Conservation (phyloP, 2,329 filamentous ascomycete species). For the Trichoderma polysporum region DNA sequence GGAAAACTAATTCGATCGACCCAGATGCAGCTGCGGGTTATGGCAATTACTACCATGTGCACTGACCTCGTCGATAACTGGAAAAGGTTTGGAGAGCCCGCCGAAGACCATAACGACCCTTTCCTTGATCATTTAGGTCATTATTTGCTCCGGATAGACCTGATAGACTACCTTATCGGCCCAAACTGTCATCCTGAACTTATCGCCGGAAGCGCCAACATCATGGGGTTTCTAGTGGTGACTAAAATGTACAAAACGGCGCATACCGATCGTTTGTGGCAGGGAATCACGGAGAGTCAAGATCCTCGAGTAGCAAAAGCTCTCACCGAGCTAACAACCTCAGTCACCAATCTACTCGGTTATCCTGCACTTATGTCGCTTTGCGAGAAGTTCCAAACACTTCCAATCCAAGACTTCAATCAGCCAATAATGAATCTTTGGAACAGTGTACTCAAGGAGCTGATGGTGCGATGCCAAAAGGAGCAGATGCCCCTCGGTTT, state of each 20-base stretch:
- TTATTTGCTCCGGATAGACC: conserved; percentile 65
- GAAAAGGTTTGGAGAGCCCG: conserved; percentile 53
- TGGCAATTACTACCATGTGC: conserved; percentile 74
- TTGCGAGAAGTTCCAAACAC: conserved; percentile 65
- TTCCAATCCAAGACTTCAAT: conserved; percentile 65
- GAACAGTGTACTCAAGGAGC: conserved; percentile 53
- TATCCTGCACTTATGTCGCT: conserved; percentile 59
- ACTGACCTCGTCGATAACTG: conserved; percentile 66
- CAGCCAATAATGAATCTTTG: conserved; percentile 61
- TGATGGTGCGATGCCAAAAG: conserved; percentile 45
- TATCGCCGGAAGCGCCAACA: conserved; percentile 75
- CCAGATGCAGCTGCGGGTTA: conserved; percentile 86
- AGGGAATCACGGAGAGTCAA: conserved; percentile 74
- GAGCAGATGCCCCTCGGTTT: conserved; percentile 37
- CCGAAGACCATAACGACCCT: conserved; percentile 39
- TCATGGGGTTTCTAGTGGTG: conserved; percentile 82
- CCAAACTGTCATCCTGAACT: conserved; percentile 91
- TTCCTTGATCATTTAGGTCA: conserved; percentile 67
- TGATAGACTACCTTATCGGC: conserved; percentile 85
- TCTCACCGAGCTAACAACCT: conserved; percentile 63
- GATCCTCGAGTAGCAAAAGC: conserved; percentile 84
- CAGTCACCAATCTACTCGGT: conserved; percentile 50
- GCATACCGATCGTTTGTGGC: conserved; percentile 82
- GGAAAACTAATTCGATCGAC: conserved; percentile 75
- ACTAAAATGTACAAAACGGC: conserved; percentile 68